phyloP scores from a whole-genome alignment of 306 rosid genomes.

The Lathyrus oleraceus region DNA sequence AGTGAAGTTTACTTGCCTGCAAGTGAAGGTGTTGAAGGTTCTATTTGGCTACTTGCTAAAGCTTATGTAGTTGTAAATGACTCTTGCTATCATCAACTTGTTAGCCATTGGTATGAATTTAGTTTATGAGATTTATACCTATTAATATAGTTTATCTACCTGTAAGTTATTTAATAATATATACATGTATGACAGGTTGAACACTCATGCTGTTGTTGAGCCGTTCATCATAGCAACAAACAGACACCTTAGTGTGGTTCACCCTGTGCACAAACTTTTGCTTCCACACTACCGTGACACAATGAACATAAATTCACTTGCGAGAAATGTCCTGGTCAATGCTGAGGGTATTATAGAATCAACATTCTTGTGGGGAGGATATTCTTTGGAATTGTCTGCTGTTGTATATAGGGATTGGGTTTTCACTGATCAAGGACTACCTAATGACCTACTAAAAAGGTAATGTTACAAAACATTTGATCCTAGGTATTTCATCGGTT shows the following conservation, averaged over 20 bases:
- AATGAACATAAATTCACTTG: slow-evolving; percentile 46
- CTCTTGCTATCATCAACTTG: slow-evolving; percentile 67
- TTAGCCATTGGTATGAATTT: slow-evolving; percentile 62
- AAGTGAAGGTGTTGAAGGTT: slow-evolving; percentile 53
- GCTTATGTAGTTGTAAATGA: slow-evolving; percentile 73
- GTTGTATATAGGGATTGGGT: slow-evolving; percentile 41
- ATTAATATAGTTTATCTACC: not conserved
- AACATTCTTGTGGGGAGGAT: slow-evolving; percentile 39
- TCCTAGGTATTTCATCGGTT: not conserved
- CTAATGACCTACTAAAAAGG: slow-evolving; percentile 47
- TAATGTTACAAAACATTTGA: slow-evolving; percentile 4
- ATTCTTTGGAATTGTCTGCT: slow-evolving; percentile 45
- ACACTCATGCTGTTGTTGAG: slow-evolving; percentile 82
- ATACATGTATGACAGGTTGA: slow-evolving; percentile 47
- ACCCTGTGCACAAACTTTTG: slow-evolving; percentile 43
- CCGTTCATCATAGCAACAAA: slow-evolving; percentile 57
- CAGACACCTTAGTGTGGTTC: slow-evolving; percentile 46
- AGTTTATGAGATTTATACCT: not conserved
- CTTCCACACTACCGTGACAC: slow-evolving; percentile 49
- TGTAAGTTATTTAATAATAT: not conserved
- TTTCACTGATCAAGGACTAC: slow-evolving; percentile 43
- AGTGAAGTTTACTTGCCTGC: slow-evolving; percentile 58
- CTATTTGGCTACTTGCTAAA: slow-evolving; percentile 71
- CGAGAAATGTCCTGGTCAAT: slow-evolving; percentile 41
- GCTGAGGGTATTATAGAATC: slow-evolving; percentile 48